Conservation (phyloP, 116 monocot genomes). For the Trichopus zeylanicus region DNA sequence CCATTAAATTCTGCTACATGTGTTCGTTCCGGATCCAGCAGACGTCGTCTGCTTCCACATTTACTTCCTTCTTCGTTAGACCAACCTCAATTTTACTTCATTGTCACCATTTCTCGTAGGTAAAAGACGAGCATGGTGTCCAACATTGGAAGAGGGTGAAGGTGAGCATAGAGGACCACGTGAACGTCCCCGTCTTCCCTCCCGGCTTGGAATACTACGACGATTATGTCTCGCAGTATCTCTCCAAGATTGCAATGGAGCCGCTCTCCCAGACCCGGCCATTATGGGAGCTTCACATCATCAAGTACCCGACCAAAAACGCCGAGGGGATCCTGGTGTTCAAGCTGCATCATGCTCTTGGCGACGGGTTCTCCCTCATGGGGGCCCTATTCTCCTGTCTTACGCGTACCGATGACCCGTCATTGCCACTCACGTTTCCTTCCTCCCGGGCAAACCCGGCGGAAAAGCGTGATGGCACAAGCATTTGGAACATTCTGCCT, state of each 20-base stretch:
- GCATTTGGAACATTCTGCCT: background rate
- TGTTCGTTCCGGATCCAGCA: too few relatives aligned
- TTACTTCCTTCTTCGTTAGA: too few relatives aligned
- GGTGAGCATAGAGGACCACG: slow-evolving; percentile 34
- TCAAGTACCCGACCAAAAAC: slow-evolving; percentile 42
- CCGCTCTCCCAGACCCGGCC: slow-evolving; percentile 21
- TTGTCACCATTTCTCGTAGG: slow-evolving; percentile 12
- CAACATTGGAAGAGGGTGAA: slow-evolving; percentile 26
- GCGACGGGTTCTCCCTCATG: slow-evolving; percentile 60
- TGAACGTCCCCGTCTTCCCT: slow-evolving; percentile 32
- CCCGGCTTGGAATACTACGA: slow-evolving; percentile 25
- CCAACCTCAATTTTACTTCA: too few relatives aligned
- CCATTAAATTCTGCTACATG: too few relatives aligned
- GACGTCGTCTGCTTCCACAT: too few relatives aligned
- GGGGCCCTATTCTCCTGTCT: slow-evolving; percentile 43
- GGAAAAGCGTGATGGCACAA: background rate
- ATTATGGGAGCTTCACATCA: slow-evolving; percentile 42
- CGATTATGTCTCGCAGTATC: slow-evolving; percentile 18
- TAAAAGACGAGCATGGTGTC: slow-evolving; percentile 22
- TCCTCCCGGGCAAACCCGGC: background rate
- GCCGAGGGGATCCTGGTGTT: slow-evolving; percentile 31
- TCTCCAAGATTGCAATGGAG: slow-evolving; percentile 18
- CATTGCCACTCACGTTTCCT: slow-evolving; percentile 50
- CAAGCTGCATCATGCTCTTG: slow-evolving; percentile 46
- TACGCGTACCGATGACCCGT: slow-evolving; percentile 33